Evolutionary conservation across 2,329 filamentous ascomycete species (phyloP), one percentile per base, ranked within the genome.

Genomic region (Talaromyces sp.): DNA sequence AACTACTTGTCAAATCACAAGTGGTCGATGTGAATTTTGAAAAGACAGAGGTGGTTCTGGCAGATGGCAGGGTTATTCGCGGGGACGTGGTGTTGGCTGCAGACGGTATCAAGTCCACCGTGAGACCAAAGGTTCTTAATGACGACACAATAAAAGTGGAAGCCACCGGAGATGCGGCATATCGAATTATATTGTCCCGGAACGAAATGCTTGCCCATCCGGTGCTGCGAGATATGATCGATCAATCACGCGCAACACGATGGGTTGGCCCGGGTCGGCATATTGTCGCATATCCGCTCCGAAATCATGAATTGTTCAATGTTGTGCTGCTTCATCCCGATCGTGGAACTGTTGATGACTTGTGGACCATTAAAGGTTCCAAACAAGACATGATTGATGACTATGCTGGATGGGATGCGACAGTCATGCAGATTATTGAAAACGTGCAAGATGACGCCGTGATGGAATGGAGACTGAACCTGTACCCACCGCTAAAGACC

Each of bases 261-360:
- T 92, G 88, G 89, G 87, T 92, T 53, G 89, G 89, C 33, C 84
- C 85, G 67, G 83, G 83, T 64, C 81, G 87, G 1, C 89, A 92
- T 71, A 88, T 91, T 70, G 89, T 92, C 64, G 87, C 87, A 0
- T 93, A 92, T 69, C 85, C 88, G 0, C 85, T 93, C 43, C 80
- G 83, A 61, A 82, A 80, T 67, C 84, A 89, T 66, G 79, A 78
- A 36, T 80, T 86, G 64, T 87, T 86, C 74, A 87, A 87, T 71
- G 73, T 87, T 35, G 84, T 84, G 11, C 80, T 83, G 10, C 77
- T 81, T 31, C 84, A 87, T 68, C 84, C 84, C 2, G 84, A 87
- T 53, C 74, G 72, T 62, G 81, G 84, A 67, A 85, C 84, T 57
- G 81, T 84, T 11, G 77, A 78, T 9, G 81, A 84, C 37, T 85